Conservation (phyloP, 345 rosid species). For the Citrus cavaleriei region DNA sequence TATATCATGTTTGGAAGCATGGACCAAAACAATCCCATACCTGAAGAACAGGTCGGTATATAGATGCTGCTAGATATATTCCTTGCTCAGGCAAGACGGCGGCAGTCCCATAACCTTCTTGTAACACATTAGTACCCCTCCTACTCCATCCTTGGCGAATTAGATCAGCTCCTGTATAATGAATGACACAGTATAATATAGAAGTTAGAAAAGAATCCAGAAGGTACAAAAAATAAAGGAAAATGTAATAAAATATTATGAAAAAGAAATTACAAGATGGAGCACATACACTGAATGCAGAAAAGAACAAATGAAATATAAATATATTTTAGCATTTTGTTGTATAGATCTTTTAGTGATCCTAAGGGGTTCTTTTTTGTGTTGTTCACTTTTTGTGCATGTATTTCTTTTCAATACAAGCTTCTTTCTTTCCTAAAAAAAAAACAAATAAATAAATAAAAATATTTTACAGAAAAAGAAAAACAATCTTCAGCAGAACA, state of each 20-base stretch:
- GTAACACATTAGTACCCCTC: slow-evolving; percentile 69
- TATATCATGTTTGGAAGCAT: background rate
- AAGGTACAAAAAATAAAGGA: background rate
- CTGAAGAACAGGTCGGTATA: slow-evolving; percentile 95
- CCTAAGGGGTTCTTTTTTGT: too few relatives aligned
- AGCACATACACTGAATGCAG: background rate
- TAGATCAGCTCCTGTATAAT: slow-evolving; percentile 58
- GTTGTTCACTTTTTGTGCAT: too few relatives aligned
- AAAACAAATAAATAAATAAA: too few relatives aligned
- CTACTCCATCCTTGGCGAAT: slow-evolving; percentile 91
- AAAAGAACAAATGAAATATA: background rate
- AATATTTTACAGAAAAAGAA: background rate
- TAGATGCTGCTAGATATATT: slow-evolving; percentile 91
- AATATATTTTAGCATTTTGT: too few relatives aligned
- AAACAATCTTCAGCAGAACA: background rate
- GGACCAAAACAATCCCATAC: slow-evolving; percentile 35
- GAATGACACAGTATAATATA: background rate
- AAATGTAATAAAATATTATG: background rate
- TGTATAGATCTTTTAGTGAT: too few relatives aligned
- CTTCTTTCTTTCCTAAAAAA: too few relatives aligned
- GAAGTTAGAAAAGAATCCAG: background rate
- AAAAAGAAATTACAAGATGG: background rate
- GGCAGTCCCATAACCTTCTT: slow-evolving; percentile 98
- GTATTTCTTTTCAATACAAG: too few relatives aligned
- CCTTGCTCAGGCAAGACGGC: slow-evolving; percentile 98